These are phyloP conservation scores for Colletotrichum sojae DNA, from an alignment of 2,329 filamentous ascomycete genomes.

Conservation along the genomic window DNA sequence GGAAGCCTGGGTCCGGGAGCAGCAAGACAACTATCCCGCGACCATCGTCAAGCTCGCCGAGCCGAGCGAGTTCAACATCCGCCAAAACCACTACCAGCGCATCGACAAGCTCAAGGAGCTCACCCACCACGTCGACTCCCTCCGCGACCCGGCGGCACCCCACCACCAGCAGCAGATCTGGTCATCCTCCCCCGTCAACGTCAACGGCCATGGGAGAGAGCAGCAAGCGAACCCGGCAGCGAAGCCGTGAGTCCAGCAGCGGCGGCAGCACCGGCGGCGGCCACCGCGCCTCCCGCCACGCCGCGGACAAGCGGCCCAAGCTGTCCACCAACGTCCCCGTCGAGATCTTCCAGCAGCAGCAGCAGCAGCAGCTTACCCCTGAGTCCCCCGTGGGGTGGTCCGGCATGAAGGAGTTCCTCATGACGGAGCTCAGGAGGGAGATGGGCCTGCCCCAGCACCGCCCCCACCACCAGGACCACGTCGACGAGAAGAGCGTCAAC, in stretches of 20 bases:
- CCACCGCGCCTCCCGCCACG: conserved; percentile 19
- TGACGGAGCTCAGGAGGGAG: conserved; percentile 36
- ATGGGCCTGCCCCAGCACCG: conserved; percentile 32
- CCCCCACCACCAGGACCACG: conserved; percentile 18
- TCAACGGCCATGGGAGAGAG: conserved; percentile 34
- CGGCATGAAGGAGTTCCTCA: conserved; percentile 37
- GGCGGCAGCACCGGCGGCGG: neutral
- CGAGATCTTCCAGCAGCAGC: conserved; percentile 29
- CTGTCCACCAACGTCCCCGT: conserved; percentile 32
- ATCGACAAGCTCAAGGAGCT: conserved; percentile 34
- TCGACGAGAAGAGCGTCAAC: conserved; percentile 40
- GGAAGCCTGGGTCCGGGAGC: conserved; percentile 38
- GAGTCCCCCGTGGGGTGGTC: conserved; percentile 27
- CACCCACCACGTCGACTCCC: conserved; percentile 33
- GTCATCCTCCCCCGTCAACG: neutral
- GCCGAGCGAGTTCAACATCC: conserved; percentile 32
- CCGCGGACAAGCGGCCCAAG: conserved; percentile 32
- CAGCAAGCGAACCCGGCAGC: conserved; percentile 38
- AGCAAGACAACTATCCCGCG: conserved; percentile 35
- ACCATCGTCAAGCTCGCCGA: conserved; percentile 36
- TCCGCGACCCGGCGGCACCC: neutral
- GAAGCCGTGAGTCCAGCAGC: conserved; percentile 34
- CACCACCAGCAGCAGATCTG: conserved; percentile 13
- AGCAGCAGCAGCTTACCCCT: conserved; percentile 27
- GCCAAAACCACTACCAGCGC: conserved; percentile 30